Evolutionary conservation across 1,284 basidiomycete species (phyloP).

Genomic region (Sutorius eximius): DNA sequence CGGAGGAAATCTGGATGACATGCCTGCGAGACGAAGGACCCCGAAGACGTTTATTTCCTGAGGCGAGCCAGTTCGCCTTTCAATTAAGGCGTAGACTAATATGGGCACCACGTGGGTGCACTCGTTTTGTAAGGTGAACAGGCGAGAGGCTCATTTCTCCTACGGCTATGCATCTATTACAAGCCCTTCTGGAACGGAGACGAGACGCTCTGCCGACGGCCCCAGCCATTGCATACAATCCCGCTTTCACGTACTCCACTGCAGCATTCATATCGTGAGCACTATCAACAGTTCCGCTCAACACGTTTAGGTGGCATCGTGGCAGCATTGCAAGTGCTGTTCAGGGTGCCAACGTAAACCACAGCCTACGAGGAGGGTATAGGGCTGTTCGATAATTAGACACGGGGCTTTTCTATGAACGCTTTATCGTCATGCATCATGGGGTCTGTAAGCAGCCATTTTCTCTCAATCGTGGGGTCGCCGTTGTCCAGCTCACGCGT

Average conservation of each 20-base stretch:
- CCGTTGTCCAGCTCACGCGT: constrained; percentile 8
- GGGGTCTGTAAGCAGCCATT: constrained; percentile 13
- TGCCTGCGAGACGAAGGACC: constrained; percentile 19
- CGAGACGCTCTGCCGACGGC: constrained; percentile 27
- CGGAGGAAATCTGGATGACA: background rate
- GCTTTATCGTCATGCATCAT: constrained; percentile 17
- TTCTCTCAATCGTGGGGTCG: constrained; percentile 12
- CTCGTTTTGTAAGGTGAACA: constrained; percentile 1
- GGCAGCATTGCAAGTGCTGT: constrained; percentile 22
- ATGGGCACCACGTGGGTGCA: constrained; percentile 21
- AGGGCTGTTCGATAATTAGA: constrained; percentile 27
- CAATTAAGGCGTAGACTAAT: constrained; percentile 8
- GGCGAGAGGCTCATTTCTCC: constrained; percentile 8
- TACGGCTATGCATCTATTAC: constrained; percentile 14
- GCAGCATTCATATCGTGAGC: constrained; percentile 27
- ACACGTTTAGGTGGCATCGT: constrained; percentile 27
- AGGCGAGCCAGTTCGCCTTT: constrained; percentile 26
- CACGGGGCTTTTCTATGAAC: constrained; percentile 10
- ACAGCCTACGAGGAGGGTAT: constrained; percentile 25
- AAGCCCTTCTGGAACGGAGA: constrained; percentile 21
- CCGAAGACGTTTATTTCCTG: constrained; percentile 15
- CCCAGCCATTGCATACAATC: constrained; percentile 19
- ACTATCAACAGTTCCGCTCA: constrained; percentile 13
- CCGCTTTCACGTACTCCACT: constrained; percentile 29
- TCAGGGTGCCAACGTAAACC: constrained; percentile 32